phyloP scores from a whole-genome alignment of 306 rosid species.

The Lathyrus sativus region DNA sequence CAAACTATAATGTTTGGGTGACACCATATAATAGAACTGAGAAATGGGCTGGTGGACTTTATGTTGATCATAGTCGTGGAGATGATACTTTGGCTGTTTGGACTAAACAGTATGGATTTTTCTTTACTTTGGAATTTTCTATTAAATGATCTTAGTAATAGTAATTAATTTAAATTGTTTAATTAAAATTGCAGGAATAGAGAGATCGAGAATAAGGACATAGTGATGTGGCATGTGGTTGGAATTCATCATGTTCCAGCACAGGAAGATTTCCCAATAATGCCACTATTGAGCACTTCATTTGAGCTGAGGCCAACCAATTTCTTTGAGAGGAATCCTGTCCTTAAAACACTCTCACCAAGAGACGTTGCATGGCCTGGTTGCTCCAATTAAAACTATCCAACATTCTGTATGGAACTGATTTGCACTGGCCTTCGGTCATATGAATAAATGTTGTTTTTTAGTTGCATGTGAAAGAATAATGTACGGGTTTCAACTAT shows the following conservation, averaged over 20 bases:
- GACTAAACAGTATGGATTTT: conserved; percentile 41
- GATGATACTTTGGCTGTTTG: conserved; percentile 57
- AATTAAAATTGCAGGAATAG: conserved; percentile 44
- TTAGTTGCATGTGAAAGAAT: conserved; percentile 17
- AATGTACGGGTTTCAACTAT: too few species aligned
- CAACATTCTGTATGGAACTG: too few species aligned
- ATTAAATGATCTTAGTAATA: neutral
- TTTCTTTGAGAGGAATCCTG: conserved; percentile 69
- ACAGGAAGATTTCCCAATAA: conserved; percentile 65
- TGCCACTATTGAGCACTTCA: conserved; percentile 59
- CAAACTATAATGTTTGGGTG: conserved; percentile 57
- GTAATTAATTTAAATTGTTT: neutral
- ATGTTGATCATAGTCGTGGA: conserved; percentile 59
- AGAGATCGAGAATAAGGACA: conserved; percentile 45
- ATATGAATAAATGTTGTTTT: neutral
- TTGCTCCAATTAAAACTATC: conserved; percentile 27
- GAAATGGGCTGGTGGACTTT: conserved; percentile 63
- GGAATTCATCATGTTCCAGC: conserved; percentile 75
- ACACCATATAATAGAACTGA: conserved; percentile 59
- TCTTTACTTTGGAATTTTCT: neutral
- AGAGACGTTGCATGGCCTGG: conserved; percentile 23
- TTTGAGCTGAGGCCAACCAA: conserved; percentile 71
- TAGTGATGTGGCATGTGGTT: conserved; percentile 59
- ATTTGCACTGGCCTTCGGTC: too few species aligned
- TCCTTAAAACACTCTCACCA: conserved; percentile 52